phyloP scores from a whole-genome alignment of 2,329 filamentous ascomycete genomes.

The Arthrobotrys sinensis region DNA sequence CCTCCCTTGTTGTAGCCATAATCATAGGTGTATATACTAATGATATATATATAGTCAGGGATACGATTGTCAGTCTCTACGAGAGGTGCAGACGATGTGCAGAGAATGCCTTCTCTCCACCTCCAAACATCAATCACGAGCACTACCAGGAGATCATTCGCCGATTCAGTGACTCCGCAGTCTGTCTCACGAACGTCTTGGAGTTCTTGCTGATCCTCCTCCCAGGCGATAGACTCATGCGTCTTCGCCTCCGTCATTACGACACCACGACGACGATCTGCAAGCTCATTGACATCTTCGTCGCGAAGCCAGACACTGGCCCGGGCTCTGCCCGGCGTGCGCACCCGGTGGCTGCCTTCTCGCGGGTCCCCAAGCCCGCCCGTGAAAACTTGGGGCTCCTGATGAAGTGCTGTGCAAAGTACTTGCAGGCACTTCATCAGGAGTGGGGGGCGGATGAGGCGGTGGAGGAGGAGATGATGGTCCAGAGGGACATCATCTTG shows the following conservation, averaged over 20 bases:
- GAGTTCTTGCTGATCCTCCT: conserved; percentile 36
- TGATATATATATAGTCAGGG: conserved; percentile 19
- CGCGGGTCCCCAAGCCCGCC: conserved; percentile 22
- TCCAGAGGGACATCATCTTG: conserved; percentile 41
- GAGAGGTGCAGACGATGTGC: conserved; percentile 20
- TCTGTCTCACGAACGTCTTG: conserved; percentile 29
- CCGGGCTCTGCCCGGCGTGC: not conserved
- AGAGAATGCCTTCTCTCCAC: conserved; percentile 21
- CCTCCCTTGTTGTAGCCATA: not conserved
- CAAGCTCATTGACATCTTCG: conserved; percentile 41
- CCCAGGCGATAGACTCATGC: conserved; percentile 38
- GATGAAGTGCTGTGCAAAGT: conserved; percentile 25
- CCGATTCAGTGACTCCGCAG: conserved; percentile 33
- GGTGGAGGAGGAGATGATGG: conserved; percentile 23
- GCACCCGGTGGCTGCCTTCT: conserved; percentile 31
- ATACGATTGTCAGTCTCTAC: conserved; percentile 21
- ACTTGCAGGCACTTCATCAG: conserved; percentile 23
- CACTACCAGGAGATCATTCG: conserved; percentile 17
- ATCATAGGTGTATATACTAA: not conserved
- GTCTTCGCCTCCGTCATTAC: conserved; percentile 41
- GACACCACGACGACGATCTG: conserved; percentile 28
- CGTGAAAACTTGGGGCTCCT: conserved; percentile 26
- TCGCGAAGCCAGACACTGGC: conserved; percentile 35
- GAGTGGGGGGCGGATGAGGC: conserved; percentile 40
- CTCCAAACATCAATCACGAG: not conserved